A percentile compares a stretch with the other conserved stretches of the same genome.
These are phyloP conservation scores for Tricholoma hemisulphureum DNA, from an alignment of 768 basidiomycete genomes.

Conservation along the genomic window DNA sequence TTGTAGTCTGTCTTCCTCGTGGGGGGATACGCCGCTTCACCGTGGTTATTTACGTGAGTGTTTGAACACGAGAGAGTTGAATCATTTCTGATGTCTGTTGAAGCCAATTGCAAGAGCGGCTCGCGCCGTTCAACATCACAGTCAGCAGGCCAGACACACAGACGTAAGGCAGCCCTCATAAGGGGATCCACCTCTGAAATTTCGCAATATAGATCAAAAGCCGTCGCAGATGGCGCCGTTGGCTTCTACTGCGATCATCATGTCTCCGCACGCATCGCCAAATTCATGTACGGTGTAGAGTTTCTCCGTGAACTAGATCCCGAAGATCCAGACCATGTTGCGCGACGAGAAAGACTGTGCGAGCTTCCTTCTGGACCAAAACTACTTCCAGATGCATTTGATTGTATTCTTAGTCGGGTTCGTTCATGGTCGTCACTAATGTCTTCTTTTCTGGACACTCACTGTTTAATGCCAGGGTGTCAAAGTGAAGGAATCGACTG, in stretches of 20 bases:
- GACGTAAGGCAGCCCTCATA: conserved; percentile 47
- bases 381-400: conserved; percentile 79
- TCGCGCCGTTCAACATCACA: conserved; percentile 51
- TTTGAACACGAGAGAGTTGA: not conserved
- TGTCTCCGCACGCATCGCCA: conserved; percentile 78
- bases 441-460: not conserved
- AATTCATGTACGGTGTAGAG: conserved; percentile 81
- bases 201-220: conserved; percentile 61
- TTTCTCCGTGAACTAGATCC: conserved; percentile 68
- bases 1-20: conserved; percentile 77
- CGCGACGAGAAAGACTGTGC: conserved; percentile 62
- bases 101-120: conserved; percentile 68
- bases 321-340: conserved; percentile 62
- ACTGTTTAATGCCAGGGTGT: conserved; percentile 43
- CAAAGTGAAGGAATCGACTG: conserved; percentile 78
- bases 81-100: not conserved
- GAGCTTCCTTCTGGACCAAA: conserved; percentile 77
- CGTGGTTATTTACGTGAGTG: conserved; percentile 63
- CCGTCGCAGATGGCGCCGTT: conserved; percentile 80
- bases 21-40: conserved; percentile 80
- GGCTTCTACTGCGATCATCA: conserved; percentile 85
- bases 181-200: not conserved
- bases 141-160: conserved; percentile 79
- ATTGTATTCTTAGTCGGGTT: conserved; percentile 73
- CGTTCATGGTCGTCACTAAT: conserved; percentile 16